Evolutionary conservation across 495 filamentous ascomycete species (phyloP), one percentile per base, ranked within the genome.

Genomic region (Aspergillus saccharolyticus): DNA sequence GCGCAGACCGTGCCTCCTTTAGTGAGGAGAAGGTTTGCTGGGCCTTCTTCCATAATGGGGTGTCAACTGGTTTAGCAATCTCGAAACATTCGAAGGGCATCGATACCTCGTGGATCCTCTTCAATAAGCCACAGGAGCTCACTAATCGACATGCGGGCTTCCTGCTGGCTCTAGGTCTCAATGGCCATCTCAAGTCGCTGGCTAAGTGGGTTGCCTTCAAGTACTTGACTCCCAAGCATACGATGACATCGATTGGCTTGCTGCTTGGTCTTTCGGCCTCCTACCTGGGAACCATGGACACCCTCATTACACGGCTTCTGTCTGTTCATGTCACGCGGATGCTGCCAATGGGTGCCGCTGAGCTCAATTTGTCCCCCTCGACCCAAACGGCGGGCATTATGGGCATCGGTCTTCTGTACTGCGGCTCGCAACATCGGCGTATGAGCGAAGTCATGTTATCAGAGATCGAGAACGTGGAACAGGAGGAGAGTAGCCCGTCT

Each of bases 361-460:
- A 97, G 68, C 80, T 99, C 15, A 97, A 99, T 64, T 71, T 99
- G 10, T 96, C 91, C 6, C 85, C 90, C 3, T 76, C 95, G n/a
- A 96, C 91, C 1, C 95, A 99, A 65, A 97, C 95, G 0, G 91
- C 91, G 3, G 94, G 93, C 21, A 87, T 99, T 21, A 96, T 99
- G 91, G 94, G 95, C 2, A 96, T 97, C 59, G 94, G 94, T 1
- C 75, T 99, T 10, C 74, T 99, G 2, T 99, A 97, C 67, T 96
- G 89, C 73, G 87, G 90, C 67, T 96, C 91, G 20, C 94, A 97
- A 62, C 94, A 99, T 74, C 88, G 94, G 8, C 84, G 94, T 50
- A 99, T 99, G 94, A 96, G 90, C 65, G 94, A 99, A 69, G 88
- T 97, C 33, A 96, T 97, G 90, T 82, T 97, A 42, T 96, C 92